phyloP scores from a whole-genome alignment of 2,329 filamentous ascomycete genomes.

The Talaromyces sp. region DNA sequence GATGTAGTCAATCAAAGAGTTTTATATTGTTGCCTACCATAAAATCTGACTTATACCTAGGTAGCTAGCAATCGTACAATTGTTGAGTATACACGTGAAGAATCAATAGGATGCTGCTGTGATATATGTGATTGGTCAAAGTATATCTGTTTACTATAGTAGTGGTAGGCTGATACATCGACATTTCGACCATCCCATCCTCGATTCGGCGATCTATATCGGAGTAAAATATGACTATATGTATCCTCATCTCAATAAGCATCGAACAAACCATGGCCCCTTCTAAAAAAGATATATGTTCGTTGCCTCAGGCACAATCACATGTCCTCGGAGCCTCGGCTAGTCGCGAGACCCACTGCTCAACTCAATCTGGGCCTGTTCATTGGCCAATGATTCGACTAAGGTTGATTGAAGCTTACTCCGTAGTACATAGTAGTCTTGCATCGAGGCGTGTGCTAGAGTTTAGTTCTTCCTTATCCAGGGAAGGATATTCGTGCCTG shows the following conservation, averaged over 20 bases:
- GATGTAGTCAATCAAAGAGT: background rate
- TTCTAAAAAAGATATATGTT: background rate
- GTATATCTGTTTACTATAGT: no score
- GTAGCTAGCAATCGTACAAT: background rate
- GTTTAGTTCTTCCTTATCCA: background rate
- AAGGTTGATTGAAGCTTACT: background rate
- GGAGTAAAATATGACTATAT: background rate
- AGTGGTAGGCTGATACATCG: background rate
- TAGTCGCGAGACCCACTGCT: background rate
- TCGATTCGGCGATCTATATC: background rate
- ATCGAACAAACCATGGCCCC: background rate
- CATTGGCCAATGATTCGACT: background rate
- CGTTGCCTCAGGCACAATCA: slow-evolving; percentile 1
- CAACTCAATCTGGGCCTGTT: background rate
- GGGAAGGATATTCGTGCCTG: background rate
- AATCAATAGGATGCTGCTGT: background rate
- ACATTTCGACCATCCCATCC: background rate
- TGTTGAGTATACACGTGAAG: background rate
- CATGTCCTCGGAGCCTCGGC: slow-evolving; percentile 10
- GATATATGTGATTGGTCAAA: background rate
- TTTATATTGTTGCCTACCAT: background rate
- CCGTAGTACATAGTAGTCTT: no score
- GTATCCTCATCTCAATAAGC: background rate
- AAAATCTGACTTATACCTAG: background rate
- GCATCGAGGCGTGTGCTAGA: background rate